Conservation (phyloP, 768 basidiomycete species). For the Fomitopsis pulvina region DNA sequence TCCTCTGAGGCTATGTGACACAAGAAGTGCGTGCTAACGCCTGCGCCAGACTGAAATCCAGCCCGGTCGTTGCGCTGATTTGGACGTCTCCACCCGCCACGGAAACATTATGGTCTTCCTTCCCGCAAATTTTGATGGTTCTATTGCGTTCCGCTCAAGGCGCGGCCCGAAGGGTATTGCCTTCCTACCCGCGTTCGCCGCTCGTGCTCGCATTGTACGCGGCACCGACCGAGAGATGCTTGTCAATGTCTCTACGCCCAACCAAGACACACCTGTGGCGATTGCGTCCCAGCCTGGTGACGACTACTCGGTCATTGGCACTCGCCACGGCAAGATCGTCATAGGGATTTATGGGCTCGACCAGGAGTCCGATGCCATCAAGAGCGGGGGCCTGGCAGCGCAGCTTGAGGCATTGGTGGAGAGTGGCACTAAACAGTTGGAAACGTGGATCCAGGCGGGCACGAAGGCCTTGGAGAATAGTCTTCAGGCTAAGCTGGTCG, state of each 20-base stretch:
- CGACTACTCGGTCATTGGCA: conserved; percentile 11
- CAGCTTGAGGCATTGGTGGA: background rate
- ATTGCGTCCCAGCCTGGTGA: background rate
- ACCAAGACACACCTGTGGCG: too few species aligned
- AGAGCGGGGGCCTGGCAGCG: background rate
- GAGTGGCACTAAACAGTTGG: background rate
- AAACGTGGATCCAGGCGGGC: background rate
- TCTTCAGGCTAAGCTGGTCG: background rate
- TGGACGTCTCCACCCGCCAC: background rate
- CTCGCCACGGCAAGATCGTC: conserved; percentile 12
- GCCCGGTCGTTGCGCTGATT: background rate
- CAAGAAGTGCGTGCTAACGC: background rate
- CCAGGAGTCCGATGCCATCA: background rate
- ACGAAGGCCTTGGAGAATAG: background rate
- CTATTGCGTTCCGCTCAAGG: conserved; percentile 8
- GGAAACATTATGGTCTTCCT: conserved; percentile 13
- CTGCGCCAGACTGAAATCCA: conserved; percentile 8
- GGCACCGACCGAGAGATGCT: conserved; percentile 12
- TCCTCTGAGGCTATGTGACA: background rate
- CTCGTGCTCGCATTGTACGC: conserved; percentile 13
- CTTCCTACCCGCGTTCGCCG: conserved; percentile 15
- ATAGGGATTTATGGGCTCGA: conserved; percentile 16
- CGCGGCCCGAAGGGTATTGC: conserved; percentile 1
- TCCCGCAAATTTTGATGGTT: conserved; percentile 15
- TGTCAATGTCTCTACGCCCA: conserved; percentile 6